These are phyloP conservation scores for Xanthoceras sorbifolium DNA, from an alignment of 345 rosid species.

Conservation along the genomic window DNA sequence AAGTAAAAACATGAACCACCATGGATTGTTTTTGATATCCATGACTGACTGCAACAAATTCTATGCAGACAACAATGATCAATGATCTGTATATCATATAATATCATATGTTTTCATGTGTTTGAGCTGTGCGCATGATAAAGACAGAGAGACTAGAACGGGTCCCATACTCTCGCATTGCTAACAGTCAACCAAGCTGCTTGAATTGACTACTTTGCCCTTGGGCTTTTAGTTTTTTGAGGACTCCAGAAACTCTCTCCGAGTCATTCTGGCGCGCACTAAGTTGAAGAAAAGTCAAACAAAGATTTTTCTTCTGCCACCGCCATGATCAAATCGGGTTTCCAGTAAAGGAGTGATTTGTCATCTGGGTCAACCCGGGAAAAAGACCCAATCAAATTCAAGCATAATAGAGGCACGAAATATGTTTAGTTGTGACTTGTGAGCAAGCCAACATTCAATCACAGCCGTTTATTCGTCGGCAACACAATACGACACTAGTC, in stretches of 20 bases:
- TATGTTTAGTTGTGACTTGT: not conserved
- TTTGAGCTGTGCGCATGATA: not conserved
- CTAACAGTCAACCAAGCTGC: not conserved
- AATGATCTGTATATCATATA: not conserved
- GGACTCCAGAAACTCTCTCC: too few species aligned
- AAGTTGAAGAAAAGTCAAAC: not conserved
- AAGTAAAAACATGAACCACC: slow-evolving; percentile 11
- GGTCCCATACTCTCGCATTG: not conserved
- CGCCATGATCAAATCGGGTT: not conserved
- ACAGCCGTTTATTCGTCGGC: not conserved
- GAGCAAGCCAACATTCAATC: not conserved
- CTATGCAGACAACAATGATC: not conserved
- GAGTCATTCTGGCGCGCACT: not conserved
- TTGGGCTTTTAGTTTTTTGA: not conserved
- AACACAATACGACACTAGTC: not conserved
- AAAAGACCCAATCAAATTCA: not conserved
- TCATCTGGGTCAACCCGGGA: not conserved
- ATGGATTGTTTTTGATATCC: slow-evolving; percentile 11
- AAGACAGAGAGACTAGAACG: not conserved
- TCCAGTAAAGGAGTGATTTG: not conserved
- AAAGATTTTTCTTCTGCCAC: not conserved
- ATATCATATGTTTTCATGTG: not conserved
- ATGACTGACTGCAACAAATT: slow-evolving; percentile 12
- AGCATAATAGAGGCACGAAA: not conserved
- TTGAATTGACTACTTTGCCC: not conserved